Evolutionary conservation across 2,329 filamentous ascomycete species (phyloP), one percentile per base, ranked within the genome.

Genomic region (Aspergillus ruber): DNA sequence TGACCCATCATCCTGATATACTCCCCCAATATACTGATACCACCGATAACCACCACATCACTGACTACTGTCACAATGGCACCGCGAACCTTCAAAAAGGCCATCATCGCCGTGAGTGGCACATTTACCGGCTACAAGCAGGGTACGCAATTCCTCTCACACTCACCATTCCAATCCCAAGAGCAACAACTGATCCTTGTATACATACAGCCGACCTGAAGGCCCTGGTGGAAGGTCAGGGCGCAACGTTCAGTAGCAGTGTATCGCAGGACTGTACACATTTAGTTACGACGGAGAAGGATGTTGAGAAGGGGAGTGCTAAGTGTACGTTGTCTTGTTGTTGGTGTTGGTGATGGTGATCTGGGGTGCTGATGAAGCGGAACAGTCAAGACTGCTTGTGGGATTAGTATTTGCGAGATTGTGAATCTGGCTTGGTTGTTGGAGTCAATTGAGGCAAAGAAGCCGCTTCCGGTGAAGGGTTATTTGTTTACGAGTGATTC

Each of bases 381-480:
- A n/a, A 18, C 36, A 69, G 66, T 64, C 45, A 54, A 63, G 79
- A 53, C 70, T 69, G 55, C 76, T 13, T 78, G 74, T 4, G 62
- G 70, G 8, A 55, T 70, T 10, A 69, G 74, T 29, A 69, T 63
- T 17, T 66, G 85, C 10, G 73, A 74, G 2, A 73, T 88, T 41
- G 75, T 88, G 21, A 72, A 66, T 8, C 62, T 83, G 0, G 67
- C 78, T 12, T 89, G 85, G 85, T 69, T 87, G 4, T 53, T 78
- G 2, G 75, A 82, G n/a, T 82, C 75, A 18, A 67, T 77, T 33
- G 52, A 67, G 12, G 63, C 67, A 13, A 70, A 69, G 41, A 61
- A 67, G 9, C 72, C 67, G 27, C 57, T 74, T 7, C 56, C 69
- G 7, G 70, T 72, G 46, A 63, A 65, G 12, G 48, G 60, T 0